Evolutionary conservation across 1,139 yeast species (phyloP), one percentile per base, ranked within the genome.

Genomic region (Yamadazyma atmosphaerica): DNA sequence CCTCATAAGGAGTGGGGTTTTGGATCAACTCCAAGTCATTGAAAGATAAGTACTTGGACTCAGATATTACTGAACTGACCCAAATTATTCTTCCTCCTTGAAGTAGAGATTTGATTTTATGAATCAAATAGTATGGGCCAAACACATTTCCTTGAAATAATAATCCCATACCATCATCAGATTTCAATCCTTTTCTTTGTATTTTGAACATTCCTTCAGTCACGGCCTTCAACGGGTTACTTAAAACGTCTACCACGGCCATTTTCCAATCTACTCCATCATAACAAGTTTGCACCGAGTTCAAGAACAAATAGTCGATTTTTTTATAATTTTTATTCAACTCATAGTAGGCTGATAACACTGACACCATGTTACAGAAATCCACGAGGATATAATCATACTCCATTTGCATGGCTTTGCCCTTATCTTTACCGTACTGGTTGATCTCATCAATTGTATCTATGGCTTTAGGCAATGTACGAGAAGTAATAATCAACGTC

Each of bases 71-170:
- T 22, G 95, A 83, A 8, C 95, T 82, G 31, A 92, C 80, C 96
- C 97, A 89, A 12, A 92, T 71, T 22, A 92, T 69, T 40, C 74
- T 74, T 1, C 90, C 88, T 0, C 81, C 81, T 15, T 60, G 49
- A 17, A 89, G 64, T 29, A 82, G 60, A 9, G 78, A 79, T 35
- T 65, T 57, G 26, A 86, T 64, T 48, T 73, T 82, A 50, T 83
- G 86, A 32, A 86, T 66, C 38, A 92, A 67, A 59, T 83, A 92
- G 65, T 86, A 90, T 1, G 98, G 98, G 0, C 96, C 96, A 62
- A 94, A 86, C 11, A 90, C 96, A 56, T 92, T 92, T 4, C 95
- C 95, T 62, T 92, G 96, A 64, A 92, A 94, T 4, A 89, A 90
- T 26, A 86, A 65, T 1, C 98, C 98, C 70, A 92, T 53, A 0